A percentile compares a stretch with the other conserved stretches of the same genome.
phyloP scores from a whole-genome alignment of 1,139 yeast species.

The Lodderomyces margitis region DNA sequence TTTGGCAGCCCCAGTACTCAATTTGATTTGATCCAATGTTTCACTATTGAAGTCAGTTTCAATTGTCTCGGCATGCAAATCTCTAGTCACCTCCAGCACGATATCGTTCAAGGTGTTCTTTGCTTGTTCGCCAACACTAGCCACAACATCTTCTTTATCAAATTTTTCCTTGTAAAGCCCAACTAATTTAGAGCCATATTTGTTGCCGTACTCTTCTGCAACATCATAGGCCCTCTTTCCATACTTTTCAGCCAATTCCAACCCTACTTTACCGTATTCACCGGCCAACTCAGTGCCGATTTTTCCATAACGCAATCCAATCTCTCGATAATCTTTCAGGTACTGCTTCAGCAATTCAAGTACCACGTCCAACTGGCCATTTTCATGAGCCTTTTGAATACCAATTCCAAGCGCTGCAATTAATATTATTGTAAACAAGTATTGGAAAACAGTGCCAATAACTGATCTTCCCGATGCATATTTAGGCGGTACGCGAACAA shows the following conservation, averaged over 20 bases:
- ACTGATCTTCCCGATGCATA: slow-evolving; percentile 45
- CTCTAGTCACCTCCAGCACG: slow-evolving; percentile 21
- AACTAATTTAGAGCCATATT: slow-evolving; percentile 23
- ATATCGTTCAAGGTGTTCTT: slow-evolving; percentile 16
- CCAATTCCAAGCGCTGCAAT: slow-evolving; percentile 46
- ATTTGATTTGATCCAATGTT: slow-evolving; percentile 18
- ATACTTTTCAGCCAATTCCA: slow-evolving; percentile 14
- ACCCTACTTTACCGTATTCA: slow-evolving; percentile 21
- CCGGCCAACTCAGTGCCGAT: slow-evolving; percentile 17
- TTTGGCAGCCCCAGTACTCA: slow-evolving; percentile 13
- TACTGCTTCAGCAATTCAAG: slow-evolving; percentile 18
- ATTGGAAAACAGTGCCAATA: slow-evolving; percentile 38
- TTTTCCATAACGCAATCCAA: slow-evolving; percentile 21
- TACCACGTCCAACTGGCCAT: slow-evolving; percentile 33
- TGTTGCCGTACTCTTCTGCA: slow-evolving; percentile 26
- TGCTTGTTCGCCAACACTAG: slow-evolving; percentile 9
- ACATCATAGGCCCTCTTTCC: slow-evolving; percentile 22
- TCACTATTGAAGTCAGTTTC: slow-evolving; percentile 20
- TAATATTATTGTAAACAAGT: slow-evolving; percentile 43
- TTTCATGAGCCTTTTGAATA: slow-evolving; percentile 39
- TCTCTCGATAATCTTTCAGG: slow-evolving; percentile 19
- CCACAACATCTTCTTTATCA: slow-evolving; percentile 24
- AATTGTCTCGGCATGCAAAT: slow-evolving; percentile 18
- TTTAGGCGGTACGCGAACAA: slow-evolving; percentile 58
- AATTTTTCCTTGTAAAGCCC: slow-evolving; percentile 42